Percentiles rank a stretch among this genome's conserved stretches.
These are phyloP conservation scores for Calonectria montana DNA, from an alignment of 2,329 filamentous ascomycete genomes.

Conservation along the genomic window DNA sequence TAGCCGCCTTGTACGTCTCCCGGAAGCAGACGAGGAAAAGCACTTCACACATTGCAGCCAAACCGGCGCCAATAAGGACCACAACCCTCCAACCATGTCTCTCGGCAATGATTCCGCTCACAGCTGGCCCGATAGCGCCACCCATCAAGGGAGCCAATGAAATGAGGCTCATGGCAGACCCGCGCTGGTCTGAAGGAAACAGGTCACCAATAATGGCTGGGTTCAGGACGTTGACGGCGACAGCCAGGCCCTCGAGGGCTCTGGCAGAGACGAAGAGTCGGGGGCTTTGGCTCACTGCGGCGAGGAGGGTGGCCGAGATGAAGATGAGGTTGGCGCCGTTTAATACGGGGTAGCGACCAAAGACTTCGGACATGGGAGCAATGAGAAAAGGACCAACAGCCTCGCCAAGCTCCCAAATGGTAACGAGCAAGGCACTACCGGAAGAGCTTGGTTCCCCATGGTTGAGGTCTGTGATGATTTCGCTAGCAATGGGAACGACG, in stretches of 20 bases:
- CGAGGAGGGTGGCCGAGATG: background rate
- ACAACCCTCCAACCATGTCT: background rate
- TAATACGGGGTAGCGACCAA: background rate
- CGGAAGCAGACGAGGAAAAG: background rate
- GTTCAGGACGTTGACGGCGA: slow-evolving; percentile 72
- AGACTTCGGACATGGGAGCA: background rate
- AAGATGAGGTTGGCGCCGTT: slow-evolving; percentile 1
- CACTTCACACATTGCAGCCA: background rate
- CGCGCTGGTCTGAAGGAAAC: slow-evolving; percentile 67
- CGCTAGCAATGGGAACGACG: slow-evolving; percentile 63
- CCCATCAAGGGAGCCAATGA: background rate
- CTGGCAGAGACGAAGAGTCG: slow-evolving; percentile 39
- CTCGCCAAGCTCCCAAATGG: background rate
- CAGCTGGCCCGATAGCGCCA: background rate
- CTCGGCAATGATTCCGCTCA: background rate
- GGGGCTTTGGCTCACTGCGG: background rate
- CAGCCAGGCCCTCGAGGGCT: slow-evolving; percentile 71
- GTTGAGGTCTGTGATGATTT: slow-evolving; percentile 61
- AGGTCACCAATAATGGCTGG: slow-evolving; percentile 74
- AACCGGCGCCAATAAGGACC: background rate
- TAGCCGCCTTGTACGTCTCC: background rate
- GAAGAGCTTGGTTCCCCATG: slow-evolving; percentile 54
- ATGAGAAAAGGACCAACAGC: background rate
- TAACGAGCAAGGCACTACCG: slow-evolving; percentile 52
- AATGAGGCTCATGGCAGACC: slow-evolving; percentile 60